These are phyloP conservation scores for Bipolaris gigantea DNA, from an alignment of 2,329 filamentous ascomycete genomes.

Conservation along the genomic window DNA sequence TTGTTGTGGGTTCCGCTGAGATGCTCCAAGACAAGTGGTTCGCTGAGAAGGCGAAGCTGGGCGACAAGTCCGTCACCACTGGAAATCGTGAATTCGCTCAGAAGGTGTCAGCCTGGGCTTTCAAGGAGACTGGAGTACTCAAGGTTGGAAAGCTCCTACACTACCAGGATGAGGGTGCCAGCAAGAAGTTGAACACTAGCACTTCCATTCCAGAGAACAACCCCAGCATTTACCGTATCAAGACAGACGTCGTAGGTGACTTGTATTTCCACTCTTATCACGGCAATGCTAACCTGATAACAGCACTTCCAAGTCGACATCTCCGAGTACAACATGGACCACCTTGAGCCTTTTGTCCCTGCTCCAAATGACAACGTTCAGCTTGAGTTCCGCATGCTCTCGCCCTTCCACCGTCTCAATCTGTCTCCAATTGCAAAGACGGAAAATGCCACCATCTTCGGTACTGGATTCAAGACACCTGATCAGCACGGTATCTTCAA, in stretches of 20 bases:
- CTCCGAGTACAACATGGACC: constrained; percentile 78
- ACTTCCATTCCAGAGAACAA: constrained; percentile 59
- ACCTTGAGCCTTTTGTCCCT: constrained; percentile 73
- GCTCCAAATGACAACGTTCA: constrained; percentile 75
- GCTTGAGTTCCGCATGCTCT: constrained; percentile 98
- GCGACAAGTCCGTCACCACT: constrained; percentile 62
- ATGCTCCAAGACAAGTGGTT: constrained; percentile 90
- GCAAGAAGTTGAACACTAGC: constrained; percentile 47
- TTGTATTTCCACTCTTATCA: neutral
- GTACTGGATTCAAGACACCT: constrained; percentile 75
- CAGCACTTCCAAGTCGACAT: constrained; percentile 86
- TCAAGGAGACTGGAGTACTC: constrained; percentile 89
- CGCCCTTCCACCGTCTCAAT: constrained; percentile 87
- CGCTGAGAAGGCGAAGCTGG: constrained; percentile 67
- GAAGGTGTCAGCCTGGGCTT: constrained; percentile 89
- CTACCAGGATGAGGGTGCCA: constrained; percentile 61
- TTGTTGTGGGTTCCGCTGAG: constrained; percentile 82
- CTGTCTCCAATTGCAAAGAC: constrained; percentile 63
- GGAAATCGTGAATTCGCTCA: constrained; percentile 84
- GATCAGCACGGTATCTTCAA: constrained; percentile 99
- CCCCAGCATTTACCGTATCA: constrained; percentile 89
- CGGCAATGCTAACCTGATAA: neutral
- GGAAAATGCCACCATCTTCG: constrained; percentile 71
- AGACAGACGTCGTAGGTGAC: constrained; percentile 87
- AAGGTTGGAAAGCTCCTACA: constrained; percentile 84